A percentile compares a stretch with the other conserved stretches of the same genome.
Conservation (phyloP, 2,329 filamentous ascomycete species). For the Stagonosporopsis vannaccii region DNA sequence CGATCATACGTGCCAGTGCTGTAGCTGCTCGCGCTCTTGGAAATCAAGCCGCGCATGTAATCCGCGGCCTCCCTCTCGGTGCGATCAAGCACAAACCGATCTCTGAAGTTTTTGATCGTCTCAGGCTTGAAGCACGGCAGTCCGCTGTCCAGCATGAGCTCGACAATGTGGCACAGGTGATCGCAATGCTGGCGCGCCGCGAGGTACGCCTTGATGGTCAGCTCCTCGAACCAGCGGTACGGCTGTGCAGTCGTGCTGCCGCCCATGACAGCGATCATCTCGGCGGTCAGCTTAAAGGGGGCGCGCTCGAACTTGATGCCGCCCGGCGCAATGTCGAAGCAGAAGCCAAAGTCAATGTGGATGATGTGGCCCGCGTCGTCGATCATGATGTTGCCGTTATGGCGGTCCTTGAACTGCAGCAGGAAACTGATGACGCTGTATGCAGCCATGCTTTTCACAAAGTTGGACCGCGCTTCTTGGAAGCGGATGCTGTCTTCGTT, state of each 20-base stretch:
- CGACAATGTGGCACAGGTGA: slow-evolving; percentile 87
- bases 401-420: slow-evolving; percentile 97
- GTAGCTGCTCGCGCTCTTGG: slow-evolving; percentile 88
- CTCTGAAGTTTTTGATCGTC: slow-evolving; percentile 88
- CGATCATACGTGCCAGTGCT: slow-evolving; percentile 96
- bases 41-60: slow-evolving; percentile 88
- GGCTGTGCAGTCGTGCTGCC: slow-evolving; percentile 80
- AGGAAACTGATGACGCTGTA: slow-evolving; percentile 97
- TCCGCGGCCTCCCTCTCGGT: slow-evolving; percentile 92
- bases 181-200: slow-evolving; percentile 85
- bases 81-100: slow-evolving; percentile 91
- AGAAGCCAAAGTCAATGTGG: slow-evolving; percentile 99
- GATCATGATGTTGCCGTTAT: slow-evolving; percentile 99
- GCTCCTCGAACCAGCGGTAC: slow-evolving; percentile 95
- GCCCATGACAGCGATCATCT: slow-evolving; percentile 99
- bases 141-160: slow-evolving; percentile 94
- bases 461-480: slow-evolving; percentile 94
- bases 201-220: slow-evolving; percentile 94
- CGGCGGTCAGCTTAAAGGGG: slow-evolving; percentile 95
- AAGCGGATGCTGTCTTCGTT: slow-evolving; percentile 94
- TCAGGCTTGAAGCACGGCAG: slow-evolving; percentile 98
- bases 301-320: slow-evolving; percentile 98
- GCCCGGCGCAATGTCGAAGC: slow-evolving; percentile 97
- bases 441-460: slow-evolving; percentile 99
- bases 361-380: slow-evolving; percentile 96